These are phyloP conservation scores for Aspergillus biplanus DNA, from an alignment of 495 filamentous ascomycete species.

Conservation along the genomic window DNA sequence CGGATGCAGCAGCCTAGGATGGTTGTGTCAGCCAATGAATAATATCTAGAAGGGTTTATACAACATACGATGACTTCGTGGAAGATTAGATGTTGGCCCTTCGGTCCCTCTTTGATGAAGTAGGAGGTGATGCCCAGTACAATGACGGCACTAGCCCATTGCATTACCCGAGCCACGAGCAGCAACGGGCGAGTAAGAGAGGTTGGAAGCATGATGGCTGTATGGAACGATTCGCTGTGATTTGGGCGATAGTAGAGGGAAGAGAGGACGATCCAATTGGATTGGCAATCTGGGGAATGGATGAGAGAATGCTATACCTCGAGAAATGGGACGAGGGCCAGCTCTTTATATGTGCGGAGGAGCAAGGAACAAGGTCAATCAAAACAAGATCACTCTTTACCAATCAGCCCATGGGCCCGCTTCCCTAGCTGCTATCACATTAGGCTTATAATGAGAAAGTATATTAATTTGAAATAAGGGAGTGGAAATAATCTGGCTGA, in stretches of 20 bases:
- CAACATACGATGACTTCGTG: slow-evolving; percentile 59
- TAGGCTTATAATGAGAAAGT: background rate
- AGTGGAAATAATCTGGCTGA: background rate
- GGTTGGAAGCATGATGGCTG: slow-evolving; percentile 37
- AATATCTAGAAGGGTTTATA: background rate
- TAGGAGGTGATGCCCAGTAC: slow-evolving; percentile 63
- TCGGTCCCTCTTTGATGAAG: slow-evolving; percentile 50
- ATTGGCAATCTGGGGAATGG: background rate
- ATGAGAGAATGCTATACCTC: background rate
- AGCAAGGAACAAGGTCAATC: slow-evolving; percentile 10
- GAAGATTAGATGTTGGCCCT: slow-evolving; percentile 53
- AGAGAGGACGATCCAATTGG: background rate
- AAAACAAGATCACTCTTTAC: slow-evolving; percentile 10
- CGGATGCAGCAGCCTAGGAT: slow-evolving; percentile 54
- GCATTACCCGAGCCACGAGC: slow-evolving; percentile 39
- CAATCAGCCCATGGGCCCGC: slow-evolving; percentile 13
- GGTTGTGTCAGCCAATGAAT: background rate
- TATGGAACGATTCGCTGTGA: background rate
- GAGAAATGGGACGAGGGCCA: slow-evolving; percentile 5
- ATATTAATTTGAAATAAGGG: background rate
- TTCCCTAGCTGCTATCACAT: background rate
- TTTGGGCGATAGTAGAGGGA: background rate
- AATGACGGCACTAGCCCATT: slow-evolving; percentile 62
- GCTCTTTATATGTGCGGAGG: slow-evolving; percentile 20
- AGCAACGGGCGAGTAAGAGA: slow-evolving; percentile 40